Base-by-base conservation (phyloP, 1,139 yeast genomes). In the Suhomyces atakaporum region DNA sequence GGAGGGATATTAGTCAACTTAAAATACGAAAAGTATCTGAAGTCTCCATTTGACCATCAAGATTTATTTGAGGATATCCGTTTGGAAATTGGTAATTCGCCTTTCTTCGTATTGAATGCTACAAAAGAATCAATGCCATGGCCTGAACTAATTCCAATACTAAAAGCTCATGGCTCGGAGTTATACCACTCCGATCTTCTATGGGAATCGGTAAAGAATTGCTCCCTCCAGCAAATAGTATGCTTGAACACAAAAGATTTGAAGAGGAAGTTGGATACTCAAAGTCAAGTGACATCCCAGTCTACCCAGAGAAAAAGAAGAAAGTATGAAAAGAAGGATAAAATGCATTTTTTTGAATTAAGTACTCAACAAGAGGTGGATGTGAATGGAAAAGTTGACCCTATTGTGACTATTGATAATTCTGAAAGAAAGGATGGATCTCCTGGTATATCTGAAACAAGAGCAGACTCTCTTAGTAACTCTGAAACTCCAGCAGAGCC, bases 261-360 rank as follows among this genome's bases (percentile, higher is more conserved):
- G 21, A 39, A 42, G 22, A 28, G 40, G n/a, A 25, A 27, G 3
- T 20, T 16, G 10, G 35, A 35, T 20, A 21, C 18, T 5, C 38
- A 30, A 40, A 16, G 24, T 18, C 45, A 38, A 24, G 25, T 16
- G 4, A 32, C 25, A 15, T 18, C 36, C 34, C 16, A 29, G 18
- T 15, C 29, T 7, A 31, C 33, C 7, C 42, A 33, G 26, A 45
- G 67, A 27, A 63, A 63, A 39, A 50, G 71, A 47, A 49, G 62
- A 26, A 62, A 56, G 33, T 57, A 63, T 32, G 63, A 63, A 36
- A 56, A 57, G 34, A 66, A 62, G 2, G 60, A 55, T 35, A 60
- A 56, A 16, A 50, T 63, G 29, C 66, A 64, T 38, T 66, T 66
- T 38, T 63, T 66, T 36, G 63, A 63, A 37, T 55, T 63, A 34